phyloP scores from a whole-genome alignment of 371 early-diverging fungal species.

The Mortierella sp. region DNA sequence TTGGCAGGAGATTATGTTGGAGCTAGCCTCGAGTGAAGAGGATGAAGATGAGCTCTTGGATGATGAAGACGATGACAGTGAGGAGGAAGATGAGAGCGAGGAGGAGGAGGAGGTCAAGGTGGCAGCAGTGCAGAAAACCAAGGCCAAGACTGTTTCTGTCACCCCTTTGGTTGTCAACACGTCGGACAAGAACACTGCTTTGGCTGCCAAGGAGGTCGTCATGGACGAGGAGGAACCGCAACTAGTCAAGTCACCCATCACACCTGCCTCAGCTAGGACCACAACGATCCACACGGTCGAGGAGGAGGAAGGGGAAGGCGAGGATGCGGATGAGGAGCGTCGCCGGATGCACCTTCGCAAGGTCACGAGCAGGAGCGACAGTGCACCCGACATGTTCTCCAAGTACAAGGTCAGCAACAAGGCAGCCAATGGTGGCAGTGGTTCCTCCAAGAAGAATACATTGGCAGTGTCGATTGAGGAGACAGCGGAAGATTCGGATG shows the following conservation, averaged over 20 bases:
- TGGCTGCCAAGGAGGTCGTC: conserved; percentile 10
- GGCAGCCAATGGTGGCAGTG: neutral
- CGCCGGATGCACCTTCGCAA: conserved; percentile 22
- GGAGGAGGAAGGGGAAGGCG: conserved; percentile 11
- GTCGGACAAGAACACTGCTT: neutral
- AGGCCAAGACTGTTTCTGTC: neutral
- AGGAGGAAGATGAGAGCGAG: conserved; percentile 8
- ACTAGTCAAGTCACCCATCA: neutral
- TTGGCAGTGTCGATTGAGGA: conserved; percentile 9
- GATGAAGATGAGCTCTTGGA: conserved; percentile 45
- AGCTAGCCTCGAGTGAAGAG: conserved; percentile 56
- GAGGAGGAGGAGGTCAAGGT: conserved; percentile 11
- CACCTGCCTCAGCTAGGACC: neutral
- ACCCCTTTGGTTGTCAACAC: neutral
- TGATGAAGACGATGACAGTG: conserved; percentile 44
- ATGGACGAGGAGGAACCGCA: conserved; percentile 14
- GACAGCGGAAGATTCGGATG: neutral
- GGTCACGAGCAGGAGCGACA: conserved; percentile 37
- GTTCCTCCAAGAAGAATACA: neutral
- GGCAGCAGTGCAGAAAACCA: neutral
- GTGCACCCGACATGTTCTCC: conserved; percentile 44
- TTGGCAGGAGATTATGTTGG: conserved; percentile 52
- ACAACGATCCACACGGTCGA: conserved; percentile 1
- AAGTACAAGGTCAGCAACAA: conserved; percentile 43
- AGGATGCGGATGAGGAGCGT: conserved; percentile 38